phyloP scores from a whole-genome alignment of 768 basidiomycete genomes.

The Cantharellus cinnabarinus region DNA sequence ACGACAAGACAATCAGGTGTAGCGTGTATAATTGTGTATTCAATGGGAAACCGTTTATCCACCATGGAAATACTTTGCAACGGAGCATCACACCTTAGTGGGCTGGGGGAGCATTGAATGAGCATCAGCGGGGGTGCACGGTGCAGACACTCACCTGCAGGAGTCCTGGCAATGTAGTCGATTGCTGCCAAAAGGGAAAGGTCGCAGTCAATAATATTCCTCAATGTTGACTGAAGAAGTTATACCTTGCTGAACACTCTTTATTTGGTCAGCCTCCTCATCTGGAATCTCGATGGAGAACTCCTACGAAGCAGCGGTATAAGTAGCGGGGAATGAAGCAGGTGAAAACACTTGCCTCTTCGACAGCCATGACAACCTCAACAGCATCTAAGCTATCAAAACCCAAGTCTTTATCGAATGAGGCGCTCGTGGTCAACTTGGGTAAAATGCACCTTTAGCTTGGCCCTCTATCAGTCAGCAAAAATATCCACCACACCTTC shows the following conservation, averaged over 20 bases:
- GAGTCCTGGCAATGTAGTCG: constrained; percentile 86
- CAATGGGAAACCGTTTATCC: no score
- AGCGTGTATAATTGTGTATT: no score
- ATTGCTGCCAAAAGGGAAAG: constrained; percentile 37
- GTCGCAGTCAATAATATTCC: background rate
- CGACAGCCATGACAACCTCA: constrained; percentile 97
- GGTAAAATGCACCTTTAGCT: background rate
- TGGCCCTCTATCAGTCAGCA: background rate
- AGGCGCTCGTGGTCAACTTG: constrained; percentile 44
- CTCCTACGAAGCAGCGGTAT: constrained; percentile 32
- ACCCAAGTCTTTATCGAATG: constrained; percentile 67
- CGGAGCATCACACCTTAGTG: no score
- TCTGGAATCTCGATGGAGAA: constrained; percentile 97
- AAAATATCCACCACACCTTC: constrained; percentile 31
- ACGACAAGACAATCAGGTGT: no score
- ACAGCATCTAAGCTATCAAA: constrained; percentile 93
- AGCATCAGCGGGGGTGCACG: no score
- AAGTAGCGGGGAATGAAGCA: background rate
- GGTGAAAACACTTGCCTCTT: constrained; percentile 37
- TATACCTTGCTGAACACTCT: constrained; percentile 76
- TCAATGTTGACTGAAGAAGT: constrained; percentile 1
- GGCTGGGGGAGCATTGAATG: no score
- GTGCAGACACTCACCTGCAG: constrained; percentile 36
- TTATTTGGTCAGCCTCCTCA: constrained; percentile 85
- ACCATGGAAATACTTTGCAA: no score